A percentile compares a stretch with the other conserved stretches of the same genome.
Evolutionary conservation across 495 filamentous ascomycete species (phyloP).

Genomic region (Podospora conica): DNA sequence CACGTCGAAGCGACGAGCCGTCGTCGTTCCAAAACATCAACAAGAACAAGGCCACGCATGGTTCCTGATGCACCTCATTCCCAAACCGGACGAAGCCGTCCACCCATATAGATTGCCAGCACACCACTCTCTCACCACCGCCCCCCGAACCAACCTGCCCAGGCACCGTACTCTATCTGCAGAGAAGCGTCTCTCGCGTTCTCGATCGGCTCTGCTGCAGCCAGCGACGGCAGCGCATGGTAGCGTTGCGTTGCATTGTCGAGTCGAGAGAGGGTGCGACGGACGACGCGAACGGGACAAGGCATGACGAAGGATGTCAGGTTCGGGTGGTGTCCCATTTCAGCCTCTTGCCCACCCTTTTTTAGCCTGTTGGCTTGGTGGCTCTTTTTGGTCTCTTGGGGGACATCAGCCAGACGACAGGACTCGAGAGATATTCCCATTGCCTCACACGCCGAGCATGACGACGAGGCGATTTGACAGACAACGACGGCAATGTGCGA

Average conservation of each 20-base stretch:
- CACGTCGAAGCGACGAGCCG: background rate
- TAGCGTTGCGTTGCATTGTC: background rate
- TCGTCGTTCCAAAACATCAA: background rate
- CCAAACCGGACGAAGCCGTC: constrained; percentile 5
- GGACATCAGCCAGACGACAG: background rate
- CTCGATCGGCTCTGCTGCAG: background rate
- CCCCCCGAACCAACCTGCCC: background rate
- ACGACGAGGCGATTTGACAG: background rate
- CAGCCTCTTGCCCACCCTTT: background rate
- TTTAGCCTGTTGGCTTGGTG: background rate
- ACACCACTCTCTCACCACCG: background rate
- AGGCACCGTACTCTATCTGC: background rate
- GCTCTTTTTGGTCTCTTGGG: background rate
- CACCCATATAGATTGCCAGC: constrained; percentile 1
- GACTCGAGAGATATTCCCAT: background rate
- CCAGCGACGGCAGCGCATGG: background rate
- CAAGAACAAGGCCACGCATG: background rate
- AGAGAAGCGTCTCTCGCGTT: background rate
- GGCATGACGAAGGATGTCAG: constrained; percentile 5
- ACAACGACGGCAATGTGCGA: background rate
- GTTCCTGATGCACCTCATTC: background rate
- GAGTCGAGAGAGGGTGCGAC: background rate
- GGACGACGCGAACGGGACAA: background rate
- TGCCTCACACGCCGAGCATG: background rate
- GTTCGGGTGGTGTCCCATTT: background rate